Conservation (phyloP, 2,329 filamentous ascomycete genomes). For the Acephala macrosclerotiorum region DNA sequence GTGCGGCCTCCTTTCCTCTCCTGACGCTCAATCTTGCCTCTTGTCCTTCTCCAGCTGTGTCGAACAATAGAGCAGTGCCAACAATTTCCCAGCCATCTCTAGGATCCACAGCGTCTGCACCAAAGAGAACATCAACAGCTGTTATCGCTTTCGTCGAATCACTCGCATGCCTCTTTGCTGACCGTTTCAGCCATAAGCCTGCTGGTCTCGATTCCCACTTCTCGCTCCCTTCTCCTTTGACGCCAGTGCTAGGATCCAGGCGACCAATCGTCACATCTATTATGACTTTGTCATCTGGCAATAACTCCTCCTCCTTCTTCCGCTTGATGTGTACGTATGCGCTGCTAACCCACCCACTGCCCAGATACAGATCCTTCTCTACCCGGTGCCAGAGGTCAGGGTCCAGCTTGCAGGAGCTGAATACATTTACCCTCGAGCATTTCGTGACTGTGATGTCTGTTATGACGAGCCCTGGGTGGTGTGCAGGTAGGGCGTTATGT, state of each 20-base stretch:
- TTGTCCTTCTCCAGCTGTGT: constrained; percentile 65
- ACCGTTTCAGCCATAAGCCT: constrained; percentile 71
- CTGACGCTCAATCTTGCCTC: constrained; percentile 81
- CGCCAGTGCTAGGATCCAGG: constrained; percentile 61
- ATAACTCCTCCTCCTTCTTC: constrained; percentile 74
- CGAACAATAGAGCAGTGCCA: constrained; percentile 76
- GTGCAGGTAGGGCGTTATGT: constrained; percentile 71
- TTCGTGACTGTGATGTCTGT: constrained; percentile 73
- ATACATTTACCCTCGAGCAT: constrained; percentile 67
- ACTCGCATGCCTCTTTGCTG: constrained; percentile 57
- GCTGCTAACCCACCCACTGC: constrained; percentile 67
- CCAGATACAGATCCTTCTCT: constrained; percentile 75
- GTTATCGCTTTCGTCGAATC: constrained; percentile 60
- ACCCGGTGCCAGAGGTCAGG: constrained; percentile 67
- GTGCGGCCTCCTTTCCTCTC: constrained; percentile 70
- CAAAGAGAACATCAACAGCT: constrained; percentile 74
- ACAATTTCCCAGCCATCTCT: constrained; percentile 84
- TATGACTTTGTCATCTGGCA: constrained; percentile 66
- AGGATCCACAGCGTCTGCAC: constrained; percentile 83
- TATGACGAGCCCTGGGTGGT: constrained; percentile 73
- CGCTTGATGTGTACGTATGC: constrained; percentile 74
- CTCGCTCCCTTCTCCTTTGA: constrained; percentile 60
- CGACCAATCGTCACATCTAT: constrained; percentile 70
- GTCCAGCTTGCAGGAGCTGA: constrained; percentile 67
- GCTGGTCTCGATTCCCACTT: constrained; percentile 72